phyloP scores from a whole-genome alignment of 1,139 yeast species.

The Taiozyma sp. region DNA sequence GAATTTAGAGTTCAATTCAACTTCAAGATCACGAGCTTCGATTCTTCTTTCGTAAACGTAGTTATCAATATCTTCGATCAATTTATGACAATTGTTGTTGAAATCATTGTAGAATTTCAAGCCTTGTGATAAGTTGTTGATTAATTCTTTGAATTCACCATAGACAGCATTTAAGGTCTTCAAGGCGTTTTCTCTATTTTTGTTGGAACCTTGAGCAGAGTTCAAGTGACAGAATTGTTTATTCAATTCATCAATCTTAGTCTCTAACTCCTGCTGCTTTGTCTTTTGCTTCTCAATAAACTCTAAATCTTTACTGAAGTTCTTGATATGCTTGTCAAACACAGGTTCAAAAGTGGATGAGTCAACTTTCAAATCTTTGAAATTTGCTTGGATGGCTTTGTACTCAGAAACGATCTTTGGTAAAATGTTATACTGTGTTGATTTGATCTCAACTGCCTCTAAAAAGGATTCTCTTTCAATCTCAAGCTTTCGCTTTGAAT shows the following conservation, averaged over 20 bases:
- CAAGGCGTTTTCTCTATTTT: slow-evolving; percentile 41
- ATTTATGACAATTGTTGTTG: slow-evolving; percentile 40
- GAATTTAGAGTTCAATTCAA: slow-evolving; percentile 15
- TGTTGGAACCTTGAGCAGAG: slow-evolving; percentile 11
- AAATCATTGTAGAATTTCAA: slow-evolving; percentile 64
- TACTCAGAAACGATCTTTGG: slow-evolving; percentile 46
- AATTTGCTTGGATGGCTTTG: slow-evolving; percentile 28
- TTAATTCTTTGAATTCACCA: slow-evolving; percentile 48
- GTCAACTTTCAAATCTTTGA: slow-evolving; percentile 25
- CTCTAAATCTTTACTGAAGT: slow-evolving; percentile 30
- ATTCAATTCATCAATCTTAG: slow-evolving; percentile 38
- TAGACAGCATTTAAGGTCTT: slow-evolving; percentile 51
- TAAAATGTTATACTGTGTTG: slow-evolving; percentile 42
- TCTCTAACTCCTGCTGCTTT: slow-evolving; percentile 39
- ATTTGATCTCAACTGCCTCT: slow-evolving; percentile 38
- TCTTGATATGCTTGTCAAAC: slow-evolving; percentile 35
- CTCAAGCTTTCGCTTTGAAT: slow-evolving; percentile 25
- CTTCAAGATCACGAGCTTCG: slow-evolving; percentile 49
- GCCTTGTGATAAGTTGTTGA: slow-evolving; percentile 63
- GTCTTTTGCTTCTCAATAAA: slow-evolving; percentile 26
- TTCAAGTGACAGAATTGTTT: slow-evolving; percentile 28
- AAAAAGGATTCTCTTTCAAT: slow-evolving; percentile 35
- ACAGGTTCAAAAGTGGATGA: slow-evolving; percentile 30
- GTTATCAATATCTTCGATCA: slow-evolving; percentile 46
- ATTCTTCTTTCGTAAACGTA: slow-evolving; percentile 48